These are phyloP conservation scores for Fusarium sp. DNA, from an alignment of 2,329 filamentous ascomycete species.

Conservation along the genomic window DNA sequence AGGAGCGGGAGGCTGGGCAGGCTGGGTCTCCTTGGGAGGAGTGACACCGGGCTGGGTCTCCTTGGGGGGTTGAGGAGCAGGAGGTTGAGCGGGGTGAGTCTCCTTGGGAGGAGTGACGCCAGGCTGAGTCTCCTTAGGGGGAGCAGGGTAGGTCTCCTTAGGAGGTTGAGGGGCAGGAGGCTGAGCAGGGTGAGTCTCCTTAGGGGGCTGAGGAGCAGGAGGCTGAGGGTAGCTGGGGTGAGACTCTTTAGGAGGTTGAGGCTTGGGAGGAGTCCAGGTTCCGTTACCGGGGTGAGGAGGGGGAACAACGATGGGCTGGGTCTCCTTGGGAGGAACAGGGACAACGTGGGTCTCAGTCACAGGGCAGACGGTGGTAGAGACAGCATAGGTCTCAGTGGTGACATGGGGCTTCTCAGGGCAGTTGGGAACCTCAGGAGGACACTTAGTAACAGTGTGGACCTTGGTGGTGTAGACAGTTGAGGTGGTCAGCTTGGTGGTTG, in stretches of 20 bases:
- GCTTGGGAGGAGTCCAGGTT: conserved; percentile 23
- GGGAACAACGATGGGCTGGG: not conserved
- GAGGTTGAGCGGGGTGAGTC: not conserved
- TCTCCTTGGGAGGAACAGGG: conserved; percentile 5
- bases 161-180: conserved; percentile 1
- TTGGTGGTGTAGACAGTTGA: conserved; percentile 36
- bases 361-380: conserved; percentile 36
- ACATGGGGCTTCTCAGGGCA: conserved; percentile 27
- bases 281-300: conserved; percentile 20
- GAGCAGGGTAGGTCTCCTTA: conserved; percentile 7
- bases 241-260: conserved; percentile 20
- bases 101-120: not conserved
- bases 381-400: conserved; percentile 28
- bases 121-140: not conserved
- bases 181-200: conserved; percentile 4
- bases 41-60: conserved; percentile 3
- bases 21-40: conserved; percentile 4
- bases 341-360: conserved; percentile 19
- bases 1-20: not conserved
- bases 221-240: not conserved
- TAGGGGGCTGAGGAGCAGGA: not conserved
- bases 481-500: conserved; percentile 22
- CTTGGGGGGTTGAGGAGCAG: conserved; percentile 1
- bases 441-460: conserved; percentile 31
- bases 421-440: conserved; percentile 22